These are phyloP conservation scores for Candida nonsorbophila DNA, from an alignment of 805 yeast species.

Conservation along the genomic window DNA sequence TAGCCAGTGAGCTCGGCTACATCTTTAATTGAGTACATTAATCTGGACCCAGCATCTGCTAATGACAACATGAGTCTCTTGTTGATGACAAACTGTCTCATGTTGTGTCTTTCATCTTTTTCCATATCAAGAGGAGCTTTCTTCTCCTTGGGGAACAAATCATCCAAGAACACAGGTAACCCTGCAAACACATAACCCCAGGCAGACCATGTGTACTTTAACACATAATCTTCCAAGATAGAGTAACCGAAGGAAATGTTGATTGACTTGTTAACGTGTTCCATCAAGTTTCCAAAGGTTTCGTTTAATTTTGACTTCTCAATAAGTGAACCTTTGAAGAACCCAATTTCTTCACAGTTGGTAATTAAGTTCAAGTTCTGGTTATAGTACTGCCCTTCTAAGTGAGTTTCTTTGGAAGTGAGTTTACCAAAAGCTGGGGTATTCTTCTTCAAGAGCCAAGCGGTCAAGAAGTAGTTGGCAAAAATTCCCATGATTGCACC, in stretches of 20 bases:
- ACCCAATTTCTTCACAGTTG: slow-evolving; percentile 90
- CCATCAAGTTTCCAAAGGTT: slow-evolving; percentile 51
- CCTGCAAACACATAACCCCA: slow-evolving; percentile 90
- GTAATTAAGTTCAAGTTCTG: slow-evolving; percentile 80
- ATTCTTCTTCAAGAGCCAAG: slow-evolving; percentile 60
- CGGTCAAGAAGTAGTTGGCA: slow-evolving; percentile 74
- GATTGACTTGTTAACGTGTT: slow-evolving; percentile 51
- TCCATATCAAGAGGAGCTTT: slow-evolving; percentile 2
- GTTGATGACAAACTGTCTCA: slow-evolving; percentile 86
- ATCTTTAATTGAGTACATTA: slow-evolving; percentile 93
- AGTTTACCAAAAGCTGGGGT: slow-evolving; percentile 85
- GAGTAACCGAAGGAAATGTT: slow-evolving; percentile 62
- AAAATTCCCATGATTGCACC: slow-evolving; percentile 82
- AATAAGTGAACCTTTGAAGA: slow-evolving; percentile 80
- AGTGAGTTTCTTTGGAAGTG: slow-evolving; percentile 63
- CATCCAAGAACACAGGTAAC: slow-evolving; percentile 74
- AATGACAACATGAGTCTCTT: slow-evolving; percentile 84
- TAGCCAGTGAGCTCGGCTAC: slow-evolving; percentile 87
- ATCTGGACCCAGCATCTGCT: slow-evolving; percentile 92
- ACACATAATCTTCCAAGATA: slow-evolving; percentile 75
- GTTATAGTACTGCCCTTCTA: slow-evolving; percentile 87
- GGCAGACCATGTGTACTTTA: slow-evolving; percentile 93
- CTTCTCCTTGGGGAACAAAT: slow-evolving; percentile 10
- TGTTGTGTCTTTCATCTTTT: slow-evolving; percentile 48
- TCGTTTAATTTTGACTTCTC: slow-evolving; percentile 64